A percentile compares a stretch with the other conserved stretches of the same genome.
These are phyloP conservation scores for Danielozyma ontarioensis DNA, from an alignment of 805 yeast species.

Conservation along the genomic window DNA sequence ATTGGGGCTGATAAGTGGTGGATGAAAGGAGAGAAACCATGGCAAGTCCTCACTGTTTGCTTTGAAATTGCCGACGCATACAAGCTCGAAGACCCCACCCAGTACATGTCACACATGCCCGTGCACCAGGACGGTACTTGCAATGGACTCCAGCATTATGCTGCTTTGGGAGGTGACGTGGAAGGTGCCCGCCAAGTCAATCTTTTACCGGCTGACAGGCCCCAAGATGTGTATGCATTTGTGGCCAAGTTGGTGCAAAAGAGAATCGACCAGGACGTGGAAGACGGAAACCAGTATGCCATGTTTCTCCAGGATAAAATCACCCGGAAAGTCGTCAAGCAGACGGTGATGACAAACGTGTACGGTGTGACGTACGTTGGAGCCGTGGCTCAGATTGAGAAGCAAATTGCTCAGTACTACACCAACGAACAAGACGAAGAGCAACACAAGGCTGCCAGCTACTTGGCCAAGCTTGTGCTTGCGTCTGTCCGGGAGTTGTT, in stretches of 20 bases:
- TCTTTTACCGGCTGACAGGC: constrained; percentile 62
- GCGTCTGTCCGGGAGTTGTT: constrained; percentile 80
- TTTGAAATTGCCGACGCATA: constrained; percentile 61
- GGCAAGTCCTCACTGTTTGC: constrained; percentile 74
- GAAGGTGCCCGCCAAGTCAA: constrained; percentile 83
- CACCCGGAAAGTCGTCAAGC: constrained; percentile 86
- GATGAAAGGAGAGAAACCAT: constrained; percentile 73
- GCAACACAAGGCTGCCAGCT: constrained; percentile 33
- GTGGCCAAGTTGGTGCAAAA: constrained; percentile 62
- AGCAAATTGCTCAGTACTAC: constrained; percentile 61
- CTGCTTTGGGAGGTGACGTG: constrained; percentile 79
- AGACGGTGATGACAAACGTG: constrained; percentile 97
- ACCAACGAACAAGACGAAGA: constrained; percentile 40
- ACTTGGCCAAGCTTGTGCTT: constrained; percentile 74
- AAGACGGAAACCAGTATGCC: constrained; percentile 51
- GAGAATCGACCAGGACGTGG: constrained; percentile 50
- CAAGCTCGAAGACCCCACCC: constrained; percentile 57
- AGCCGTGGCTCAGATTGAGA: constrained; percentile 82
- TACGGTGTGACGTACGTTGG: constrained; percentile 96
- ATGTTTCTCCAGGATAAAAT: constrained; percentile 54
- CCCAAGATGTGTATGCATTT: constrained; percentile 71
- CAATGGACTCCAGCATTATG: constrained; percentile 82
- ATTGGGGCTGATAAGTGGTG: constrained; percentile 56
- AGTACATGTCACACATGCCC: constrained; percentile 65
- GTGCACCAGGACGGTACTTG: constrained; percentile 87